phyloP scores from a whole-genome alignment of 257 asterid genomes.

The Ligustrum vulgare region DNA sequence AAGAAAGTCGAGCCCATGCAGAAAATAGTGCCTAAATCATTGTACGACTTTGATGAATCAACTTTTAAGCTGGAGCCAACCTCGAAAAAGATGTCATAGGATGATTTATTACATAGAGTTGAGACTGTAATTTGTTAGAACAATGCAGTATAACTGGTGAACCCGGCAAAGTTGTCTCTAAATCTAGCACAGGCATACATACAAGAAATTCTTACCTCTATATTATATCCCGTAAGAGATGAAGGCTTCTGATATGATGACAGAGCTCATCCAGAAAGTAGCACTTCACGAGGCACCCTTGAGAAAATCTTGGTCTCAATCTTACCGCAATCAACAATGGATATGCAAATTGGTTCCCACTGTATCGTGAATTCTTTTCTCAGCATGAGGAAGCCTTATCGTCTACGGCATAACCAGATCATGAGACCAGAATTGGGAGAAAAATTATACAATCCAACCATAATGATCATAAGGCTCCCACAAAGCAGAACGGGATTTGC shows the following conservation, averaged over 20 bases:
- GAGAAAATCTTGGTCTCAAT: constrained; percentile 8
- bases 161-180: constrained; percentile 17
- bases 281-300: constrained; percentile 23
- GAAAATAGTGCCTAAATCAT: constrained; percentile 7
- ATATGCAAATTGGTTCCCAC: constrained; percentile 8
- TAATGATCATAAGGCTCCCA: constrained; percentile 20
- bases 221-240: neutral
- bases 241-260: constrained; percentile 9
- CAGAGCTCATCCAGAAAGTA: constrained; percentile 9
- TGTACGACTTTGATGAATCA: constrained; percentile 8
- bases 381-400: constrained; percentile 10
- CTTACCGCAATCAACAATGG: constrained; percentile 1
- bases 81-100: neutral
- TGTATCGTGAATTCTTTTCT: constrained; percentile 3
- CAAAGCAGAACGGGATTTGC: constrained; percentile 11
- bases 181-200: constrained; percentile 7
- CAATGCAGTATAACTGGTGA: constrained; percentile 7
- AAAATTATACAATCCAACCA: constrained; percentile 7
- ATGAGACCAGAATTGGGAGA: constrained; percentile 18
- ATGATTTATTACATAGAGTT: constrained; percentile 3
- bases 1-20: neutral
- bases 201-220: constrained; percentile 14
- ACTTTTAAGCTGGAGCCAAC: constrained; percentile 10
- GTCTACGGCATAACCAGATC: constrained; percentile 12
- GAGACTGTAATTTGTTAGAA: constrained; percentile 5